A percentile compares a stretch with the other conserved stretches of the same genome.
phyloP scores from a whole-genome alignment of 2,329 filamentous ascomycete genomes.

The Orbilia blumenaviensis region DNA sequence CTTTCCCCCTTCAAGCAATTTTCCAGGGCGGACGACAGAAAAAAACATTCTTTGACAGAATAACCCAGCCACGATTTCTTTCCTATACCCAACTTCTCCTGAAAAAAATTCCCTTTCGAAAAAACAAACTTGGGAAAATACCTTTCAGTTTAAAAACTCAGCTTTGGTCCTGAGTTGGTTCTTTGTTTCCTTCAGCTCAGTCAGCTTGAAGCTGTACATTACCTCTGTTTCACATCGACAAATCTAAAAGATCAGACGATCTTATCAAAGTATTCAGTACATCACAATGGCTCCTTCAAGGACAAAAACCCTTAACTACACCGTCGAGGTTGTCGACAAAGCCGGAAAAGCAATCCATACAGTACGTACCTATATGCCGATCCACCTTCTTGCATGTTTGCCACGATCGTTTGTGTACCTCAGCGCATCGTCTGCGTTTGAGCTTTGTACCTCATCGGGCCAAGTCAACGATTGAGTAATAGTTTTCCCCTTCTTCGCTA shows the following conservation, averaged over 20 bases:
- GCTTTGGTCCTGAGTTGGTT: slow-evolving; percentile 17
- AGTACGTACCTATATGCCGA: slow-evolving; percentile 51
- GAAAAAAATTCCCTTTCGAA: neutral
- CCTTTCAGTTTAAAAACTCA: slow-evolving; percentile 24
- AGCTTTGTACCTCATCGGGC: neutral
- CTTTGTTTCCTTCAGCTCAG: neutral
- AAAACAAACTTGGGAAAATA: slow-evolving; percentile 6
- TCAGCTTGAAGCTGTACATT: neutral
- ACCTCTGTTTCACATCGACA: slow-evolving; percentile 1
- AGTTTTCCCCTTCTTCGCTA: slow-evolving; percentile 1
- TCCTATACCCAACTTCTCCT: slow-evolving; percentile 10
- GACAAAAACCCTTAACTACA: slow-evolving; percentile 47
- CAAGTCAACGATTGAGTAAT: slow-evolving; percentile 1
- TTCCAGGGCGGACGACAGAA: slow-evolving; percentile 22
- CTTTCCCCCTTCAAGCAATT: slow-evolving; percentile 25
- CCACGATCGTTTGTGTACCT: neutral
- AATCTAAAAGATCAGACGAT: slow-evolving; percentile 29
- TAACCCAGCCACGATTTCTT: slow-evolving; percentile 31
- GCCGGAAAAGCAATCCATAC: slow-evolving; percentile 56
- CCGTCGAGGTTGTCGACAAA: slow-evolving; percentile 56
- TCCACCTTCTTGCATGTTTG: neutral
- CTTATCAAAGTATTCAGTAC: slow-evolving; percentile 6
- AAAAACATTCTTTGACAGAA: slow-evolving; percentile 34
- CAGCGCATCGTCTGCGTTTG: neutral
- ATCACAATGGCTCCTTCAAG: slow-evolving; percentile 16